These are phyloP conservation scores for Xylaria castorea DNA, from an alignment of 495 filamentous ascomycete species.

Conservation along the genomic window DNA sequence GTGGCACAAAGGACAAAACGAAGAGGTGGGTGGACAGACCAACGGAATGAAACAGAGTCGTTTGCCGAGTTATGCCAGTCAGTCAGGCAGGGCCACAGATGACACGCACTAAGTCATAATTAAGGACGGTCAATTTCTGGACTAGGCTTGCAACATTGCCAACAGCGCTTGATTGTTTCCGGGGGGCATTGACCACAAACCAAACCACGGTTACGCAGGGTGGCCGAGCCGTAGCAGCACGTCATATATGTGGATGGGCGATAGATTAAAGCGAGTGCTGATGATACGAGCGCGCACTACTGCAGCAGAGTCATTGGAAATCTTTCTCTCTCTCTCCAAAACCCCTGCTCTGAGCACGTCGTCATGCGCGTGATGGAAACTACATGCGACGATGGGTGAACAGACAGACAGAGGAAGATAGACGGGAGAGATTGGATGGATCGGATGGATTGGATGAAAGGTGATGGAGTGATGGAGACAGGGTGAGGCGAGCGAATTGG, in stretches of 20 bases:
- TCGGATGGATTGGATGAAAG: background rate
- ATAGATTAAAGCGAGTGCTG: background rate
- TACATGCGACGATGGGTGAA: constrained; percentile 4
- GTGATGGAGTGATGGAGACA: constrained; percentile 5
- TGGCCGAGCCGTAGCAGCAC: constrained; percentile 11
- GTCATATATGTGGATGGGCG: constrained; percentile 9
- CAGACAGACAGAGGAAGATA: background rate
- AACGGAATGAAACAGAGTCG: constrained; percentile 12
- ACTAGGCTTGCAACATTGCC: background rate
- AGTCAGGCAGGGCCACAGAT: background rate
- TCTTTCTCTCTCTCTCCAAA: background rate
- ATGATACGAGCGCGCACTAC: constrained; percentile 15
- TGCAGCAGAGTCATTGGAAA: constrained; percentile 2
- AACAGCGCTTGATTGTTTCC: constrained; percentile 2
- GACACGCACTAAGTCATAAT: background rate
- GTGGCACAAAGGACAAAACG: constrained; percentile 4
- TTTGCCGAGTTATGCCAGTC: constrained; percentile 1
- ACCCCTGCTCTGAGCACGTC: background rate
- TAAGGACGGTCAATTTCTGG: background rate
- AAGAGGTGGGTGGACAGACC: constrained; percentile 12
- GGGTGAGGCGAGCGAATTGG: constrained; percentile 5
- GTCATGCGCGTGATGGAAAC: constrained; percentile 24
- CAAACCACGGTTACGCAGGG: background rate
- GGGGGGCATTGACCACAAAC: background rate
- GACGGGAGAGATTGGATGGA: constrained; percentile 12